phyloP scores from a whole-genome alignment of 805 yeast species.

The Komagataella pastoris region DNA sequence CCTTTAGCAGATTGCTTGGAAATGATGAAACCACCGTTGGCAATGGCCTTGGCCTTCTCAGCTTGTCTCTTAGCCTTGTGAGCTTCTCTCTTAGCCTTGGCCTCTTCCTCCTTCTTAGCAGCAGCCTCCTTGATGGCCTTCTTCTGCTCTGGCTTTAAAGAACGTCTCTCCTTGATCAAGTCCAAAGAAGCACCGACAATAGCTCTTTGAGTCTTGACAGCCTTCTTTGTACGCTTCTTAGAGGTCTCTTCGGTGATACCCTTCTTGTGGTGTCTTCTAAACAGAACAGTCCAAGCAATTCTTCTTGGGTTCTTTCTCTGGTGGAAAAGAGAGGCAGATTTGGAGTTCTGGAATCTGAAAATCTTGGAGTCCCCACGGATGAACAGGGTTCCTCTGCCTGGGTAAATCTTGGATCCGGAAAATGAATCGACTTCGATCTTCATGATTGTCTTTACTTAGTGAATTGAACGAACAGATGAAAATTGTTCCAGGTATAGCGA shows the following conservation, averaged over 20 bases:
- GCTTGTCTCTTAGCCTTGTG: slow-evolving; percentile 93
- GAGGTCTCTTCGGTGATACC: slow-evolving; percentile 98
- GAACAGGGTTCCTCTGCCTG: slow-evolving; percentile 99
- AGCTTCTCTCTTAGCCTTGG: slow-evolving; percentile 54
- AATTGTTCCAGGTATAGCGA: not conserved
- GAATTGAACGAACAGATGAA: not conserved
- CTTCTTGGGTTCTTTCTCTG: slow-evolving; percentile 99
- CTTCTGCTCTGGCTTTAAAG: slow-evolving; percentile 93
- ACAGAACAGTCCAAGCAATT: slow-evolving; percentile 98
- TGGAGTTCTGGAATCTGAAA: slow-evolving; percentile 98
- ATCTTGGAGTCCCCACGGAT: slow-evolving; percentile 99
- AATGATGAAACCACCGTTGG: slow-evolving; percentile 62
- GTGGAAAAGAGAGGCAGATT: slow-evolving; percentile 94
- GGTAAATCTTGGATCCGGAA: slow-evolving; percentile 99
- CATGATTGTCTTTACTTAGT: slow-evolving; percentile 36
- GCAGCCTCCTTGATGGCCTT: slow-evolving; percentile 94
- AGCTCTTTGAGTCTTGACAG: slow-evolving; percentile 98
- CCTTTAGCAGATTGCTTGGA: slow-evolving; percentile 97
- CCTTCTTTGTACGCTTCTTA: slow-evolving; percentile 94
- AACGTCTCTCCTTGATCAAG: slow-evolving; percentile 95
- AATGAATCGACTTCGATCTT: slow-evolving; percentile 99
- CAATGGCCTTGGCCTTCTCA: slow-evolving; percentile 74
- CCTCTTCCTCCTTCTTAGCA: slow-evolving; percentile 66
- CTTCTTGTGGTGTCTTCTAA: slow-evolving; percentile 99
- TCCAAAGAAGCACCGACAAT: slow-evolving; percentile 99